Evolutionary conservation across 1,284 basidiomycete genomes (phyloP).

Genomic region (Ustilago shanxiensis): DNA sequence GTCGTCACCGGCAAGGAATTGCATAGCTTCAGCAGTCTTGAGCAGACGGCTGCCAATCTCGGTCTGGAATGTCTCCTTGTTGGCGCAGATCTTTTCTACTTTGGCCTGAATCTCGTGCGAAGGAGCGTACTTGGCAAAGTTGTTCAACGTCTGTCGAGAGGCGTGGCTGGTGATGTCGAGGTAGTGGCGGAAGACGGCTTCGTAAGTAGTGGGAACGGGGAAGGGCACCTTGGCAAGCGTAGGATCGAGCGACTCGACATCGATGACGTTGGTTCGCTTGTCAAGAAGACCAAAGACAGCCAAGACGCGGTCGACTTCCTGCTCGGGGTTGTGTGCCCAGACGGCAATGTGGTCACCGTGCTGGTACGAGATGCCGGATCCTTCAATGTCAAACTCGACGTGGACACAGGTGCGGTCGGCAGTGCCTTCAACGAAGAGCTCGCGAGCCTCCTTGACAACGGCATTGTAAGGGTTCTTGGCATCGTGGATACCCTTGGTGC

Average conservation of each 20-base stretch:
- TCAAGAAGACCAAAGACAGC: conserved; percentile 83
- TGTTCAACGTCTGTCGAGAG: conserved; percentile 90
- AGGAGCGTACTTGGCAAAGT: conserved; percentile 89
- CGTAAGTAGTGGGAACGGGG: conserved; percentile 95
- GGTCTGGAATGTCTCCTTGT: conserved; percentile 86
- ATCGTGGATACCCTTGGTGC: conserved; percentile 90
- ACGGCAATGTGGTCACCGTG: conserved; percentile 97
- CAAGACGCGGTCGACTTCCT: conserved; percentile 90
- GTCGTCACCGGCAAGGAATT: conserved; percentile 85
- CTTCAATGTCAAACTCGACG: conserved; percentile 92
- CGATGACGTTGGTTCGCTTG: conserved; percentile 81
- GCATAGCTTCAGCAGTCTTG: conserved; percentile 90
- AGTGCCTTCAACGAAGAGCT: conserved; percentile 80
- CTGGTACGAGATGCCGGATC: conserved; percentile 96
- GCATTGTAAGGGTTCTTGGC: conserved; percentile 96
- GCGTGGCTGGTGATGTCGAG: conserved; percentile 93
- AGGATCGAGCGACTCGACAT: conserved; percentile 92
- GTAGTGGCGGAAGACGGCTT: conserved; percentile 93
- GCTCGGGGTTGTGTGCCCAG: conserved; percentile 94
- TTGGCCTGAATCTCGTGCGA: conserved; percentile 80
- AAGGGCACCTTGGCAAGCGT: conserved; percentile 98
- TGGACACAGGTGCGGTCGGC: conserved; percentile 93
- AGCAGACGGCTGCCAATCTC: conserved; percentile 84
- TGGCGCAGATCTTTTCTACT: conserved; percentile 82
- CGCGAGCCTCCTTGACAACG: conserved; percentile 81